A percentile compares a stretch with the other conserved stretches of the same genome.
Conservation (phyloP, 2,329 filamentous ascomycete species). For the Fusarium mundagurra region DNA sequence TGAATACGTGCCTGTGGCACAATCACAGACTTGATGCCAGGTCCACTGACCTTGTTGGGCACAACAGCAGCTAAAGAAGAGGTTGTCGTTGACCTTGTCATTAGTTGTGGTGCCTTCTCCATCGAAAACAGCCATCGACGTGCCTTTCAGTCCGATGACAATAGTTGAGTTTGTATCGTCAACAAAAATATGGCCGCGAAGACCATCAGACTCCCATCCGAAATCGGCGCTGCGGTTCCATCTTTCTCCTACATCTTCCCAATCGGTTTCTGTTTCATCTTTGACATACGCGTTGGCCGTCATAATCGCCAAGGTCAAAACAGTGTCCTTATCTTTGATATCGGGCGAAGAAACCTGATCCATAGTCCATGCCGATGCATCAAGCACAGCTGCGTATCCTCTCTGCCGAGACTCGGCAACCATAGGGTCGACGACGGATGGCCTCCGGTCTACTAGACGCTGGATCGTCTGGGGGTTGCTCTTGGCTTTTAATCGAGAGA, state of each 20-base stretch:
- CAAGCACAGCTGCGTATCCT: conserved; percentile 74
- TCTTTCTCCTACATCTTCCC: conserved; percentile 80
- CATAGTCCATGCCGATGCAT: conserved; percentile 81
- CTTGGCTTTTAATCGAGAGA: conserved; percentile 66
- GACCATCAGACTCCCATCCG: conserved; percentile 89
- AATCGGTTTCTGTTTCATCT: conserved; percentile 76
- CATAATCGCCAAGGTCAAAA: conserved; percentile 88
- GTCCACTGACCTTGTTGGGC: conserved; percentile 90
- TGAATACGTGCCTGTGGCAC: conserved; percentile 84
- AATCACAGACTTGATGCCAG: conserved; percentile 94
- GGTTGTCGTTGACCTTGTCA: conserved; percentile 97
- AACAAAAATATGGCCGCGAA: conserved; percentile 91
- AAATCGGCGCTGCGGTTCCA: conserved; percentile 92
- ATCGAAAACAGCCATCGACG: conserved; percentile 89
- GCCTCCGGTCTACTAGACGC: conserved; percentile 80
- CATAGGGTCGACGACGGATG: conserved; percentile 80
- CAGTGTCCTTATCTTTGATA: conserved; percentile 83
- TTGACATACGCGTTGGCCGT: conserved; percentile 89
- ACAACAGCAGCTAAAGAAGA: conserved; percentile 98
- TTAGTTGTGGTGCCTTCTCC: conserved; percentile 97
- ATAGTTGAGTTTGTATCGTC: conserved; percentile 87
- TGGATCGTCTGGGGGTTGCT: conserved; percentile 78
- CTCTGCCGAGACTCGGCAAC: conserved; percentile 76
- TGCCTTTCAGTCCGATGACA: conserved; percentile 93
- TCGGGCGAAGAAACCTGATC: conserved; percentile 84